Percentiles rank a stretch among this genome's conserved stretches.
Conservation (phyloP, 2,329 filamentous ascomycete genomes). For the Pyrenochaeta sp. region DNA sequence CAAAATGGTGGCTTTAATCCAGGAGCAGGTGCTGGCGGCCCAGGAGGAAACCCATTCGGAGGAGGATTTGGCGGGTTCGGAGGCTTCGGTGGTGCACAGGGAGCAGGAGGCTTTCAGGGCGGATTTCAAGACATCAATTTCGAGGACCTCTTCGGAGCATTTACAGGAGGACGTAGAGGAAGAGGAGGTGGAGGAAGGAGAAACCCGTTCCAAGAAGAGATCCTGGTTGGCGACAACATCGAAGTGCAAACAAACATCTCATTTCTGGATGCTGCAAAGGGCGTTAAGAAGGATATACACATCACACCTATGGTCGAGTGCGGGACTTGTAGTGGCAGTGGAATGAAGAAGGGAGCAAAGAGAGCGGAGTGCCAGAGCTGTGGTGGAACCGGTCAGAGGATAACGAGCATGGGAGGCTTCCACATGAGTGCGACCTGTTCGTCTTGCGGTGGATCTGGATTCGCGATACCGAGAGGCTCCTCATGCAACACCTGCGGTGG, state of each 20-base stretch:
- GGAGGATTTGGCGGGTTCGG: slow-evolving; percentile 52
- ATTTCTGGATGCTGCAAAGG: slow-evolving; percentile 96
- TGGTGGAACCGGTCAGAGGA: slow-evolving; percentile 83
- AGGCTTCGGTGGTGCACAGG: slow-evolving; percentile 59
- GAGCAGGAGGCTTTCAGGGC: slow-evolving; percentile 70
- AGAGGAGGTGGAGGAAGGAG: slow-evolving; percentile 59
- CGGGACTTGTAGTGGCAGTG: slow-evolving; percentile 81
- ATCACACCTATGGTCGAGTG: slow-evolving; percentile 85
- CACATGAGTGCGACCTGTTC: slow-evolving; percentile 93
- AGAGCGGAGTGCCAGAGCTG: slow-evolving; percentile 79
- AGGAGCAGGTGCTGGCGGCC: slow-evolving; percentile 66
- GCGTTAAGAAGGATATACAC: slow-evolving; percentile 84
- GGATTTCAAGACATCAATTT: slow-evolving; percentile 91
- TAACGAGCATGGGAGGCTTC: slow-evolving; percentile 93
- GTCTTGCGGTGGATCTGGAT: slow-evolving; percentile 80
- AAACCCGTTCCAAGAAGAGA: slow-evolving; percentile 78
- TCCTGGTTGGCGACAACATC: slow-evolving; percentile 93
- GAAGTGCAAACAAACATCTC: slow-evolving; percentile 92
- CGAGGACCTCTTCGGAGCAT: slow-evolving; percentile 92
- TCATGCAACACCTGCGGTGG: slow-evolving; percentile 84
- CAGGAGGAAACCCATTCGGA: slow-evolving; percentile 71
- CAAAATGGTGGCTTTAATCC: slow-evolving; percentile 79
- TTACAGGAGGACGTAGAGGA: slow-evolving; percentile 68
- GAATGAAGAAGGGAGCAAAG: slow-evolving; percentile 82
- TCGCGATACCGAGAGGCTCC: slow-evolving; percentile 77